Evolutionary conservation across 257 asterid species (phyloP).

Genomic region (Solanum sitiens): DNA sequence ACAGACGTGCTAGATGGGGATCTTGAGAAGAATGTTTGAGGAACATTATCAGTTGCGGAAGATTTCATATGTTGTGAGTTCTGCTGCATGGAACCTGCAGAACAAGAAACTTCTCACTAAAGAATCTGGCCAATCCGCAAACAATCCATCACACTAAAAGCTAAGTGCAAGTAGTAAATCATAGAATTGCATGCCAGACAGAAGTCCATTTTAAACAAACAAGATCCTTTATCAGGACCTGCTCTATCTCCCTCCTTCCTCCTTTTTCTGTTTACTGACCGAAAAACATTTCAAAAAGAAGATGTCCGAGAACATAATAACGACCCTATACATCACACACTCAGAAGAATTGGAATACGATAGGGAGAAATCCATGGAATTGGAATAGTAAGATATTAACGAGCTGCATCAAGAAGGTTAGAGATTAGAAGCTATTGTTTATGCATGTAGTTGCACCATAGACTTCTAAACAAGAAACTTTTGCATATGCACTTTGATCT

Average conservation of each 20-base stretch:
- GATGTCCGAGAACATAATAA: neutral
- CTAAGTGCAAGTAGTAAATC: neutral
- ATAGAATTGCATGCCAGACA: neutral
- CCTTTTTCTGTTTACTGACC: neutral
- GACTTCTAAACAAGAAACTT: neutral
- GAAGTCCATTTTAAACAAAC: neutral
- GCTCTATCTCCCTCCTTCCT: neutral
- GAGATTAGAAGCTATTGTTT: neutral
- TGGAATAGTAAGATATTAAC: neutral
- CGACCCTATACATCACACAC: neutral
- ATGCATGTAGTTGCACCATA: neutral
- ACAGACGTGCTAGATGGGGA: conserved; percentile 34
- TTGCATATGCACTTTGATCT: neutral
- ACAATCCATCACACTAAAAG: neutral
- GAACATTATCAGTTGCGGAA: conserved; percentile 27
- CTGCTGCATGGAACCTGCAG: conserved; percentile 39
- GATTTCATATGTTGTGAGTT: conserved; percentile 25
- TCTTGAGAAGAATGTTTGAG: conserved; percentile 41
- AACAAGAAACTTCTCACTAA: neutral
- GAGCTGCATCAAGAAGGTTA: neutral
- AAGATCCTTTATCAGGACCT: neutral
- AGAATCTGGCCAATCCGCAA: neutral
- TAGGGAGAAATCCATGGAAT: neutral
- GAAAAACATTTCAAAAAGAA: neutral
- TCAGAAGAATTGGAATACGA: neutral